phyloP scores from a whole-genome alignment of 441 rosid species.

The Mallotus repandus region DNA sequence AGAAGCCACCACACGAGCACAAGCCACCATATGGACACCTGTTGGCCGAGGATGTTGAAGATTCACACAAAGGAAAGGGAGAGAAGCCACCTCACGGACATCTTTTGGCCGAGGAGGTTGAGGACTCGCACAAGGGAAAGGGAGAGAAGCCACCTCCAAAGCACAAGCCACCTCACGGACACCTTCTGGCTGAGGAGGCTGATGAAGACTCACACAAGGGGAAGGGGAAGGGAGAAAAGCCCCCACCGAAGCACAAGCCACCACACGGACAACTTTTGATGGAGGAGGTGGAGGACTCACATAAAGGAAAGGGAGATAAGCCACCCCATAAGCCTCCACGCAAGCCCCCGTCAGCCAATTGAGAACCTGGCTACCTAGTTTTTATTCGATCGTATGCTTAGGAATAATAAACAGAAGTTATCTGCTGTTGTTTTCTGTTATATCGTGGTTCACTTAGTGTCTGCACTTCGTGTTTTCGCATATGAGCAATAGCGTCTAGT shows the following conservation, averaged over 20 bases:
- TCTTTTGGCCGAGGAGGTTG: conserved; percentile 7
- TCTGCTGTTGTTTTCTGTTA: too few species aligned
- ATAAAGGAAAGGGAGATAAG: background rate
- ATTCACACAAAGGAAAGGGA: conserved; percentile 15
- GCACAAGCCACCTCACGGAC: conserved; percentile 9
- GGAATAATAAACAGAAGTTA: too few species aligned
- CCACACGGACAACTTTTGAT: background rate
- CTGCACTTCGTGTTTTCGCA: too few species aligned
- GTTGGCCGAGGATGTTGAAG: conserved; percentile 17
- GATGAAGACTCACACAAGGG: background rate
- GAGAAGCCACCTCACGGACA: conserved; percentile 13
- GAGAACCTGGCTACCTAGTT: too few species aligned
- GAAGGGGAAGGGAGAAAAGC: background rate
- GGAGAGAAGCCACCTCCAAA: conserved; percentile 4
- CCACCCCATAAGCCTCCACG: background rate
- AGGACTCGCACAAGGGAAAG: conserved; percentile 13
- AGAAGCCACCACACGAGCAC: conserved; percentile 22
- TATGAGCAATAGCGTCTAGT: too few species aligned
- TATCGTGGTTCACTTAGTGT: too few species aligned
- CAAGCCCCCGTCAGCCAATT: background rate
- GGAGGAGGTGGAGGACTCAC: background rate
- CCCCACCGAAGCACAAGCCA: background rate
- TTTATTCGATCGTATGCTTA: too few species aligned
- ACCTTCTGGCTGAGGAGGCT: background rate
- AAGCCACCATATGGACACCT: conserved; percentile 20